Conservation (phyloP, 192 early-diverging fungal genomes). For the Coemansia asiatica region DNA sequence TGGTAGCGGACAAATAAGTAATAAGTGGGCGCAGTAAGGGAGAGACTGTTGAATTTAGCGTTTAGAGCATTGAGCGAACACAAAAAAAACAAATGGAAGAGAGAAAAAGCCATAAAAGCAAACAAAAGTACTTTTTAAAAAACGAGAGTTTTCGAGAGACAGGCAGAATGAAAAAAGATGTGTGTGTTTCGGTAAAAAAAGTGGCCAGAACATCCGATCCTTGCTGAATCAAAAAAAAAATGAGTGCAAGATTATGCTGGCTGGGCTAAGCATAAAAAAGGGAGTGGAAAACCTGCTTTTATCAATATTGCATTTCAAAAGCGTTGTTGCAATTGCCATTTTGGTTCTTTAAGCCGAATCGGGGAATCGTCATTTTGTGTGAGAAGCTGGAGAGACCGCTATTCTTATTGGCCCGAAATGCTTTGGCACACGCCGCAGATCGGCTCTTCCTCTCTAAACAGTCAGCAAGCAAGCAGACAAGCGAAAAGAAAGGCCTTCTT, state of each 20-base stretch:
- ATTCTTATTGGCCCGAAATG: background rate
- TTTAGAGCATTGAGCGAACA: background rate
- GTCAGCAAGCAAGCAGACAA: background rate
- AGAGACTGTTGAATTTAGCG: background rate
- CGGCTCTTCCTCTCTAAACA: background rate
- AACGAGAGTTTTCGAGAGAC: background rate
- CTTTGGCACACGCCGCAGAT: background rate
- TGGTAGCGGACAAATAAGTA: background rate
- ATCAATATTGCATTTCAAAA: background rate
- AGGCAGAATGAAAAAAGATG: background rate
- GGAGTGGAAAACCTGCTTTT: background rate
- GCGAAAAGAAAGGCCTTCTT: no score
- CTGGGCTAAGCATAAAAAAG: background rate
- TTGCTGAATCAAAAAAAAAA: background rate
- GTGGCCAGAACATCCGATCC: background rate
- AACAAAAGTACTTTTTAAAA: background rate
- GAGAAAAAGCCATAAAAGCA: background rate
- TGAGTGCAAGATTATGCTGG: background rate
- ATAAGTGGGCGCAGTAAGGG: background rate
- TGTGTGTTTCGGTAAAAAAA: background rate
- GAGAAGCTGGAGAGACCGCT: background rate
- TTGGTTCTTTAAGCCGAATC: background rate
- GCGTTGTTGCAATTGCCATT: background rate
- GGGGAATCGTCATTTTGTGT: background rate
- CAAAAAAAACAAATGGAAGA: background rate